These are phyloP conservation scores for Aspergillus phoenicis DNA, from an alignment of 2,329 filamentous ascomycete genomes.

Conservation along the genomic window DNA sequence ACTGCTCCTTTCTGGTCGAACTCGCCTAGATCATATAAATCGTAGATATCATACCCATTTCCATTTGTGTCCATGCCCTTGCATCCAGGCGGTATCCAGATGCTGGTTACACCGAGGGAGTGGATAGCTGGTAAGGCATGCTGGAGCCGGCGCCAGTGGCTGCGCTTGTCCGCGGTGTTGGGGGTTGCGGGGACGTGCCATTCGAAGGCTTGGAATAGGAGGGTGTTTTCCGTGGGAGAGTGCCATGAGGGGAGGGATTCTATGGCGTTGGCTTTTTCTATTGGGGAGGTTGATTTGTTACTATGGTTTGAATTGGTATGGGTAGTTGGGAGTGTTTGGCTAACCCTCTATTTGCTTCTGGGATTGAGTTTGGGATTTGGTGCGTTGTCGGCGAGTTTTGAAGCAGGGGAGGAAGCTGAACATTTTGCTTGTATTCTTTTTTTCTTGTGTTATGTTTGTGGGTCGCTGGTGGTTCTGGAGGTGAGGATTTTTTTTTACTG, in stretches of 20 bases:
- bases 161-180: conserved; percentile 44
- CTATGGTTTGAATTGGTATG: background rate
- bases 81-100: conserved; percentile 72
- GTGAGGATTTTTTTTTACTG: no score
- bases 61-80: conserved; percentile 64
- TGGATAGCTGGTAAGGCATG: conserved; percentile 57
- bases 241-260: conserved; percentile 29
- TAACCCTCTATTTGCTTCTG: background rate
- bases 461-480: no score
- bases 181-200: conserved; percentile 63
- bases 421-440: no score
- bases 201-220: conserved; percentile 71
- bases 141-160: conserved; percentile 62
- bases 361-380: background rate
- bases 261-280: conserved; percentile 1
- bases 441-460: no score
- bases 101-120: conserved; percentile 60
- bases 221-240: conserved; percentile 35
- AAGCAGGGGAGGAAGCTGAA: no score
- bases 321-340: background rate
- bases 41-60: conserved; percentile 71
- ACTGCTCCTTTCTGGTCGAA: conserved; percentile 68
- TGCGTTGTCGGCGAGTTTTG: no score
- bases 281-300: background rate
- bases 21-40: conserved; percentile 70